These are phyloP conservation scores for Ambrosiella cleistominuta DNA, from an alignment of 2,329 filamentous ascomycete genomes.

Conservation along the genomic window DNA sequence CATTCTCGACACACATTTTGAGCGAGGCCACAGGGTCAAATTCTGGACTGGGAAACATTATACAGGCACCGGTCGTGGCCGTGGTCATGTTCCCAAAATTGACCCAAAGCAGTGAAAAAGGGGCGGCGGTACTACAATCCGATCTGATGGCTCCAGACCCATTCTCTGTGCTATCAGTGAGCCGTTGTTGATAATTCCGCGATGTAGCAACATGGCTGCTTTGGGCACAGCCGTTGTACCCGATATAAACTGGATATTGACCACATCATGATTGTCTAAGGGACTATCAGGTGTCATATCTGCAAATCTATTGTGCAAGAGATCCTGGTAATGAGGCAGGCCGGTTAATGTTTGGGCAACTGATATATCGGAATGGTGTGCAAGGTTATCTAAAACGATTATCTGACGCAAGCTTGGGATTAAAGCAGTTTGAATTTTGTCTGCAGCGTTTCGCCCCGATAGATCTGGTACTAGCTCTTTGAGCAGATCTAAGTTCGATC, in stretches of 20 bases:
- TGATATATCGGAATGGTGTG: constrained; percentile 24
- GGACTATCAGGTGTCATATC: constrained; percentile 27
- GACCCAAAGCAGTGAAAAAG: constrained; percentile 84
- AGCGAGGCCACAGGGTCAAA: constrained; percentile 67
- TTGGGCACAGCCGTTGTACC: constrained; percentile 88
- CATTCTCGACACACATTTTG: constrained; percentile 32
- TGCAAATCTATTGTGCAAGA: constrained; percentile 22
- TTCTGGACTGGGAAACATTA: constrained; percentile 72
- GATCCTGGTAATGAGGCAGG: constrained; percentile 28
- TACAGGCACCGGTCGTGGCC: constrained; percentile 58
- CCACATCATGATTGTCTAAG: constrained; percentile 47
- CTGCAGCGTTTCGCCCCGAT: neutral
- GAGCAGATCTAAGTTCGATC: constrained; percentile 34
- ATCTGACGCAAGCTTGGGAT: constrained; percentile 56
- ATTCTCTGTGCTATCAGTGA: constrained; percentile 69
- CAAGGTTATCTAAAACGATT: constrained; percentile 63
- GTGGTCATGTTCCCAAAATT: constrained; percentile 90
- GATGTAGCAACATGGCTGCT: constrained; percentile 75
- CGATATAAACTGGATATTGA: constrained; percentile 94
- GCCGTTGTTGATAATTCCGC: constrained; percentile 84
- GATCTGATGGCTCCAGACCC: constrained; percentile 56
- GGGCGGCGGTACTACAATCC: constrained; percentile 70
- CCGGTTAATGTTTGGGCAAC: constrained; percentile 28
- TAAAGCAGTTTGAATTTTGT: neutral
- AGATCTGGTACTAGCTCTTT: constrained; percentile 28